These are phyloP conservation scores for Phytopythium aichiense DNA, from an alignment of 352 stramenopile species.

Conservation along the genomic window DNA sequence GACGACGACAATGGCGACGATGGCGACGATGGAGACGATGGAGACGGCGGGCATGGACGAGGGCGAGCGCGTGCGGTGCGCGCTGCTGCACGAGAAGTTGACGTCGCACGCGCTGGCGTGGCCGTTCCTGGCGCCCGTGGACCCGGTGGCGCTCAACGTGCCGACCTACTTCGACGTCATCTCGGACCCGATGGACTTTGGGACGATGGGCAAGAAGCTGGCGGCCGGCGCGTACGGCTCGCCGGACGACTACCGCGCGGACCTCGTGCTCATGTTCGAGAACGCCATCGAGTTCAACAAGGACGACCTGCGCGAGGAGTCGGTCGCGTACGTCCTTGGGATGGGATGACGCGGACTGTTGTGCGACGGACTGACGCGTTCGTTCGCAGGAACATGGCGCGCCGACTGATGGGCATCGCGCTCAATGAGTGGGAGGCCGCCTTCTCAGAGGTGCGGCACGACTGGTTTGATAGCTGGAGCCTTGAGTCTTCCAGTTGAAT, in stretches of 20 bases:
- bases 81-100: constrained; percentile 62
- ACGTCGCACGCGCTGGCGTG: constrained; percentile 57
- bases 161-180: constrained; percentile 95
- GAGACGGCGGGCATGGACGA: neutral
- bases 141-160: constrained; percentile 90
- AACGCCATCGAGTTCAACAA: constrained; percentile 88
- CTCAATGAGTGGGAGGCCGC: constrained; percentile 46
- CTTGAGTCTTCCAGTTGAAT: too few species aligned
- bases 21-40: too few species aligned
- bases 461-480: neutral
- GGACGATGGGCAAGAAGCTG: constrained; percentile 89
- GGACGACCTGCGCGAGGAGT: constrained; percentile 68
- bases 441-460: constrained; percentile 41
- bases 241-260: constrained; percentile 49
- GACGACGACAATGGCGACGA: too few species aligned
- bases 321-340: constrained; percentile 45
- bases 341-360: too few species aligned
- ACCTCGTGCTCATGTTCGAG: constrained; percentile 82
- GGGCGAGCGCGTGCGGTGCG: constrained; percentile 17
- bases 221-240: constrained; percentile 41
- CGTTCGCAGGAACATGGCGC: constrained; percentile 50
- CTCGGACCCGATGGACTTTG: constrained; percentile 96
- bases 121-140: constrained; percentile 93
- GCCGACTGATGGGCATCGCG: constrained; percentile 42
- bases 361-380: neutral